These are phyloP conservation scores for Globisporangium carolinianum DNA, from an alignment of 352 stramenopile species.

Conservation along the genomic window DNA sequence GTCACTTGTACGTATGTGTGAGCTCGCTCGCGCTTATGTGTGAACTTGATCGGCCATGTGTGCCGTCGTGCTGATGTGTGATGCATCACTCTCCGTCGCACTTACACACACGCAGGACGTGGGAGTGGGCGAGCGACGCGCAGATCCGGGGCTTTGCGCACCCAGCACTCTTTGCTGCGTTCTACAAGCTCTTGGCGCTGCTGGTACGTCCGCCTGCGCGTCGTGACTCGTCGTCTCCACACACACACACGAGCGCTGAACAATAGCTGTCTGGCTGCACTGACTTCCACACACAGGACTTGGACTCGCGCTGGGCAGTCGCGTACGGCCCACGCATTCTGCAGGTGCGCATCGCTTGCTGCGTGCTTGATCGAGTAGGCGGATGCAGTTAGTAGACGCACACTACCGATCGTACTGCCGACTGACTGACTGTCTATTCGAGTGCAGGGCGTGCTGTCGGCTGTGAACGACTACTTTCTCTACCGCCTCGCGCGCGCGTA, in stretches of 20 bases:
- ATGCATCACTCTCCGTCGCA: too few relatives aligned
- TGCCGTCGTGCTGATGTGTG: too few relatives aligned
- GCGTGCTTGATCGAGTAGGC: too few relatives aligned
- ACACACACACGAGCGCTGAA: background rate
- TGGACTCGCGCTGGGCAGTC: slow-evolving; percentile 79
- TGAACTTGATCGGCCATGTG: too few relatives aligned
- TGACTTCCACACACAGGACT: slow-evolving; percentile 21
- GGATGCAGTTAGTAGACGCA: too few relatives aligned
- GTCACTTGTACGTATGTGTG: slow-evolving; percentile 48
- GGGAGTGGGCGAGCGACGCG: slow-evolving; percentile 77
- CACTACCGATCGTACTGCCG: too few relatives aligned
- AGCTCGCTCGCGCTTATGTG: background rate
- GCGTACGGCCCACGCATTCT: slow-evolving; percentile 72
- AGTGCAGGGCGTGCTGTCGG: slow-evolving; percentile 45
- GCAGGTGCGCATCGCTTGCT: too few relatives aligned
- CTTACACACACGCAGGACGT: slow-evolving; percentile 39
- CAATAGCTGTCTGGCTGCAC: too few relatives aligned
- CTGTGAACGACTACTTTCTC: slow-evolving; percentile 63
- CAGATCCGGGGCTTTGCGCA: slow-evolving; percentile 74
- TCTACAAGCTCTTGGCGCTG: slow-evolving; percentile 71
- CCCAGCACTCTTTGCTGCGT: slow-evolving; percentile 59
- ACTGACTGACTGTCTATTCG: too few relatives aligned
- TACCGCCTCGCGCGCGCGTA: slow-evolving; percentile 61
- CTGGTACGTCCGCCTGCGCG: slow-evolving; percentile 24
- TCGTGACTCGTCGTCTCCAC: background rate